Percentiles rank a stretch among this genome's conserved stretches.
Evolutionary conservation across 768 basidiomycete species (phyloP).

Genomic region (Termitomyces sp.): DNA sequence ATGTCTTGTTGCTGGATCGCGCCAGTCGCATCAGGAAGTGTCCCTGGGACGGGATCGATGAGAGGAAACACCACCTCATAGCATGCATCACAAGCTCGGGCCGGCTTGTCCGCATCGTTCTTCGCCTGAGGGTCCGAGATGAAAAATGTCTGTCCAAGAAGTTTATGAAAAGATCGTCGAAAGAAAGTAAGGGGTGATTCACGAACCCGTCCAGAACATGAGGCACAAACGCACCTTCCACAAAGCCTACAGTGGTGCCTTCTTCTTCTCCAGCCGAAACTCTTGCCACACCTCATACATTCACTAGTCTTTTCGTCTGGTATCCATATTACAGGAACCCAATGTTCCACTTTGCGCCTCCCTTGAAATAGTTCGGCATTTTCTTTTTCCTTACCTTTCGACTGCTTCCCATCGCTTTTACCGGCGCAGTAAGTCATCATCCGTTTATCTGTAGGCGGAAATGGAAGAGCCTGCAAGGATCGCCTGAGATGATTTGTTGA

Average conservation of each 20-base stretch:
- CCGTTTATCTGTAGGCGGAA: slow-evolving; percentile 49
- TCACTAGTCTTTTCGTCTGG: slow-evolving; percentile 78
- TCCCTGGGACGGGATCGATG: slow-evolving; percentile 26
- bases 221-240: slow-evolving; percentile 80
- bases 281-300: slow-evolving; percentile 79
- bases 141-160: slow-evolving; percentile 67
- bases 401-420: slow-evolving; percentile 12
- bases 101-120: slow-evolving; percentile 44
- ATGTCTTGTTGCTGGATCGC: slow-evolving; percentile 12
- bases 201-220: slow-evolving; percentile 73
- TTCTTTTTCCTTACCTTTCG: slow-evolving; percentile 15
- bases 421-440: slow-evolving; percentile 22
- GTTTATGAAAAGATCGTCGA: neutral
- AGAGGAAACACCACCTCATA: slow-evolving; percentile 83
- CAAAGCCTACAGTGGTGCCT: slow-evolving; percentile 87
- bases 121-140: slow-evolving; percentile 54
- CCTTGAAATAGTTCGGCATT: slow-evolving; percentile 23
- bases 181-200: neutral
- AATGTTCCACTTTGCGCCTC: slow-evolving; percentile 64
- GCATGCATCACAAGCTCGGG: slow-evolving; percentile 82
- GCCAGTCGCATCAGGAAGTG: slow-evolving; percentile 4
- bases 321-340: slow-evolving; percentile 90
- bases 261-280: slow-evolving; percentile 74
- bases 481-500: slow-evolving; percentile 73
- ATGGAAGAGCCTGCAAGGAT: slow-evolving; percentile 68